Evolutionary conservation across 805 yeast species (phyloP), one percentile per base, ranked within the genome.

Genomic region (Jamesozyma gamospora): DNA sequence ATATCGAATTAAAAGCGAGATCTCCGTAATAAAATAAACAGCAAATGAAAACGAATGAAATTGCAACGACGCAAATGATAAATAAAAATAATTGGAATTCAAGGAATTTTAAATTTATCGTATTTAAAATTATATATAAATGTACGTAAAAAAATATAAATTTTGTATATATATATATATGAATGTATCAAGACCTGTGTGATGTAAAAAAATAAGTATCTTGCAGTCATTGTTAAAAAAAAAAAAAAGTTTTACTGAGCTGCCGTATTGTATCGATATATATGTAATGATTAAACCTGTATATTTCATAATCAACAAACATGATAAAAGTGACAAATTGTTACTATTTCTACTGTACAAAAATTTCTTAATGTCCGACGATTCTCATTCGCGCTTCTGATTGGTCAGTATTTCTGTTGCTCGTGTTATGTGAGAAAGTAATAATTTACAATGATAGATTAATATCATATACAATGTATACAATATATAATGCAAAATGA

Each of bases 1-100:
- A 29, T 29, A 29, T 29, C 4, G n/a, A 29, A 29, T 14, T 26
- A 34, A 28, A 34, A 27, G 37, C 37, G 37, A 34, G 37, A 34
- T 34, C 31, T 34, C 37, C 37, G 37, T 34, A 27, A 17, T 27
- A 12, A 26, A 26, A 34, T 4, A 8, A 27, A 26, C 4, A 16
- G 9, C 31, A 17, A 14, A 16, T 21, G 14, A 10, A 24, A 17
- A 12, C 19, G n/a, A 17, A 6, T 10, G 14, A 30, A 30, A 21
- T 11, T 16, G 25, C 12, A 27, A 6, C 14, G n/a, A 27, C 5
- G 29, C 14, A 27, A 27, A 25, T 7, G 11, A 11, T 8, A 25
- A 25, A 25, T 12, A 27, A n/a, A 27, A 27, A 11, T 4, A n/a
- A 27, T 12, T 11, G 14, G 14, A 27, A 27, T 11, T 6, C 29